phyloP scores from a whole-genome alignment of 2,329 filamentous ascomycete genomes.

The Monosporascus ibericus region DNA sequence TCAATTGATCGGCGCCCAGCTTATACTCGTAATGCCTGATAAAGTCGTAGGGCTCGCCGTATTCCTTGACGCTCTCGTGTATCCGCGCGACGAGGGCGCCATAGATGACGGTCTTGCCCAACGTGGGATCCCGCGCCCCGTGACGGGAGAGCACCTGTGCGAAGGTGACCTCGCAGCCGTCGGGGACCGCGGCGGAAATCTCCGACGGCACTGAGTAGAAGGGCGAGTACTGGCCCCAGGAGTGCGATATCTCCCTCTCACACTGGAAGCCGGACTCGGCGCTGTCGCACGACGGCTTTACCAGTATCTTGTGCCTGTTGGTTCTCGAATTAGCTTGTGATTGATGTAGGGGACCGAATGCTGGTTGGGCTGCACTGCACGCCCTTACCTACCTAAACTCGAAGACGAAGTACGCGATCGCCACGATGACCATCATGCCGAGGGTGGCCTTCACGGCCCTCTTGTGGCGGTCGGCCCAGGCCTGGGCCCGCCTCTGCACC shows the following conservation, averaged over 20 bases:
- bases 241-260: conserved; percentile 52
- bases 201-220: conserved; percentile 70
- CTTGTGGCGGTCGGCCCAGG: conserved; percentile 15
- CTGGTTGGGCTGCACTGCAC: not conserved
- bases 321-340: conserved; percentile 3
- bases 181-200: conserved; percentile 54
- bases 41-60: conserved; percentile 61
- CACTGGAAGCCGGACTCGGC: conserved; percentile 57
- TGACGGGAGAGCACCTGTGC: conserved; percentile 78
- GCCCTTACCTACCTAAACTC: conserved; percentile 15
- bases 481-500: conserved; percentile 5
- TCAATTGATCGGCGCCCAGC: conserved; percentile 64
- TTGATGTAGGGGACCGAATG: not conserved
- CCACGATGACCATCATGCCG: conserved; percentile 13
- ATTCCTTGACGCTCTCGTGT: conserved; percentile 49
- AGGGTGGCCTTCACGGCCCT: conserved; percentile 12
- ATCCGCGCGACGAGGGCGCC: conserved; percentile 58
- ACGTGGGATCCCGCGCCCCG: conserved; percentile 75
- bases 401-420: conserved; percentile 12
- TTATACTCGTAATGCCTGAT: conserved; percentile 65
- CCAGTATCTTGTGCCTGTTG: conserved; percentile 15
- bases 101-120: conserved; percentile 60
- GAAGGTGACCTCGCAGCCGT: conserved; percentile 69
- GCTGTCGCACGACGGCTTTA: conserved; percentile 42
- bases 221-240: conserved; percentile 85